phyloP scores from a whole-genome alignment of 139 green algal genomes.

The Chlamydomonas eustigma region DNA sequence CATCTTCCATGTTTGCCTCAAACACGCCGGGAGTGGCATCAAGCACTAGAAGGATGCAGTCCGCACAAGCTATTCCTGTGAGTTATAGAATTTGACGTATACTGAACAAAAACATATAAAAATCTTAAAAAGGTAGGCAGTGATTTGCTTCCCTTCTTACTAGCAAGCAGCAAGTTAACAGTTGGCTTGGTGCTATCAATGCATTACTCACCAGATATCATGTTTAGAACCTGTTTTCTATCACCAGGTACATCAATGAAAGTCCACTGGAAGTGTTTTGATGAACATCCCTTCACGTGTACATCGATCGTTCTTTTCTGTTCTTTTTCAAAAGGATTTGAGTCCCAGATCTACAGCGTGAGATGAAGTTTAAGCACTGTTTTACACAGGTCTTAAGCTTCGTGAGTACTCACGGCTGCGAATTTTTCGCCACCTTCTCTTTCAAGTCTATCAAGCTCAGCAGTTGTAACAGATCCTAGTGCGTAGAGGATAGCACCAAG shows the following conservation, averaged over 20 bases:
- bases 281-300: not conserved
- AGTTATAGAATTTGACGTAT: too few species aligned
- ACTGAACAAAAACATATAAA: too few species aligned
- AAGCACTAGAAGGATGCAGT: not conserved
- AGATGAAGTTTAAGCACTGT: too few species aligned
- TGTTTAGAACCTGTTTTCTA: not conserved
- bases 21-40: slow-evolving; percentile 6
- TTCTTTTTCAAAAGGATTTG: not conserved
- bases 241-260: not conserved
- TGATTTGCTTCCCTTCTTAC: too few species aligned
- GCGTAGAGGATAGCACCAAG: not conserved
- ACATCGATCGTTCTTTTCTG: not conserved
- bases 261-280: not conserved
- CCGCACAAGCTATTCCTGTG: not conserved
- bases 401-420: not conserved
- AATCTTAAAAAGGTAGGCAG: too few species aligned
- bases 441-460: not conserved
- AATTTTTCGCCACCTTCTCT: not conserved
- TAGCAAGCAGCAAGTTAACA: too few species aligned
- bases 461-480: not conserved
- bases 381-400: too few species aligned
- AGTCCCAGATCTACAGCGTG: not conserved
- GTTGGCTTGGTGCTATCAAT: too few species aligned
- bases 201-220: not conserved
- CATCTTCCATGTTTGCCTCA: slow-evolving; percentile 9